Evolutionary conservation across 768 basidiomycete species (phyloP).

Genomic region (Lentinula sp.): DNA sequence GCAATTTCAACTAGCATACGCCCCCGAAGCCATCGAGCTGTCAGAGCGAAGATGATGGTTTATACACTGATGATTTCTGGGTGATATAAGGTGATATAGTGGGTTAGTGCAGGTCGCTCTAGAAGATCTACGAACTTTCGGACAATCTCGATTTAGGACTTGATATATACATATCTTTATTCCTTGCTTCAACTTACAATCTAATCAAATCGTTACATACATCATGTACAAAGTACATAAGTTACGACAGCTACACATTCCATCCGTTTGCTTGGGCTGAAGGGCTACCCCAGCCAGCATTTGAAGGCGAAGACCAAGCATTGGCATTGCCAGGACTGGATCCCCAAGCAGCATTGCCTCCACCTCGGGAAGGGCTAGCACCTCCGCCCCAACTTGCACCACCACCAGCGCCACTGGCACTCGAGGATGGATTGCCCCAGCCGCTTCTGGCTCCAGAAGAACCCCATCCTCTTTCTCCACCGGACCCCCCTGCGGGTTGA

Average conservation of each 20-base stretch:
- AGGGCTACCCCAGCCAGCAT: slow-evolving; percentile 46
- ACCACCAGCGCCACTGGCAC: slow-evolving; percentile 25
- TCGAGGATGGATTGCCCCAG: slow-evolving; percentile 11
- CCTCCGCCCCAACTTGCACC: slow-evolving; percentile 22
- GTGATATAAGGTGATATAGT: neutral
- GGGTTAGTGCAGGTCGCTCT: neutral
- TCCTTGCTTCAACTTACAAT: neutral
- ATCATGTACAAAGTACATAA: neutral
- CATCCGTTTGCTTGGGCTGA: slow-evolving; percentile 48
- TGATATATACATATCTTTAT: too few relatives aligned
- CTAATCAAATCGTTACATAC: neutral
- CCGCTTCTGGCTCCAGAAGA: slow-evolving; percentile 11
- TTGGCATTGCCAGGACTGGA: slow-evolving; percentile 13
- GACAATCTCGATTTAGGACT: neutral
- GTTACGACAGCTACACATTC: slow-evolving; percentile 29
- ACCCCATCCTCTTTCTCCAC: slow-evolving; percentile 17
- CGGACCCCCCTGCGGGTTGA: slow-evolving; percentile 5
- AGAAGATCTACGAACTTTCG: neutral
- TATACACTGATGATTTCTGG: neutral
- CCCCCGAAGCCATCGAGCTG: neutral
- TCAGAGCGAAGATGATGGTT: neutral
- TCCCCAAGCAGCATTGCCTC: slow-evolving; percentile 25
- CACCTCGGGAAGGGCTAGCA: slow-evolving; percentile 21
- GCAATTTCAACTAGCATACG: neutral
- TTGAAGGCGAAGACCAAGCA: slow-evolving; percentile 3